Conservation (phyloP, 2,329 filamentous ascomycete species). For the Penicillium freii region DNA sequence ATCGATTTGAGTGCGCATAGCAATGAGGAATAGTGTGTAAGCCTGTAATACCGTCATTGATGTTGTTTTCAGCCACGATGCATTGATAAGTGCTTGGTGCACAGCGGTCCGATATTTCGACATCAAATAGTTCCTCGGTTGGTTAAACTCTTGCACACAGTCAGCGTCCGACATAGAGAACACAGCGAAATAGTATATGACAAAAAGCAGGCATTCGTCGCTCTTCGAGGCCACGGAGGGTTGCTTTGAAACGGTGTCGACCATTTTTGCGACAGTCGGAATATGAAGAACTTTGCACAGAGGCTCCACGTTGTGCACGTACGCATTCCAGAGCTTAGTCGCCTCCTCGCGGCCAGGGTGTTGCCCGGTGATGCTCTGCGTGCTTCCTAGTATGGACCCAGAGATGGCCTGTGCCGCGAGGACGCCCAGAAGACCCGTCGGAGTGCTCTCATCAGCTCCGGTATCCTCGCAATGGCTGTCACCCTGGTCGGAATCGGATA, state of each 20-base stretch:
- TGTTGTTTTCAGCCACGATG: constrained; percentile 19
- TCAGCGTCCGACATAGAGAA: constrained; percentile 18
- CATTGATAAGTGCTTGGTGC: constrained; percentile 18
- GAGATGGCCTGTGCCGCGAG: neutral
- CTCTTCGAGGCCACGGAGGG: constrained; percentile 28
- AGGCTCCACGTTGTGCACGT: constrained; percentile 71
- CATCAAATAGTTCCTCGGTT: constrained; percentile 3
- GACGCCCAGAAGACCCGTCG: neutral
- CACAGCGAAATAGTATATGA: constrained; percentile 24
- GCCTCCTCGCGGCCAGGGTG: constrained; percentile 42
- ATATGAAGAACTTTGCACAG: constrained; percentile 70
- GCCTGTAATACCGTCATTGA: constrained; percentile 18
- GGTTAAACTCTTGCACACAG: constrained; percentile 6
- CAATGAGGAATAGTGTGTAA: constrained; percentile 14
- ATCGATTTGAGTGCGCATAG: constrained; percentile 40
- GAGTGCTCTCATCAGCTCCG: neutral
- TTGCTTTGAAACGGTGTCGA: constrained; percentile 58
- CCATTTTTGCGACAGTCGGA: constrained; percentile 63
- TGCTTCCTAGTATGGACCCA: neutral
- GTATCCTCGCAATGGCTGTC: neutral
- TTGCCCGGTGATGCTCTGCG: constrained; percentile 24
- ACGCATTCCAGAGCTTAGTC: constrained; percentile 71
- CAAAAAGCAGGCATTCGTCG: constrained; percentile 38
- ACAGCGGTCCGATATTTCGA: constrained; percentile 10
- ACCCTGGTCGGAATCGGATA: constrained; percentile 24